A percentile compares a stretch with the other conserved stretches of the same genome.
phyloP scores from a whole-genome alignment of 257 asterid species.

The Linaria vulgaris region DNA sequence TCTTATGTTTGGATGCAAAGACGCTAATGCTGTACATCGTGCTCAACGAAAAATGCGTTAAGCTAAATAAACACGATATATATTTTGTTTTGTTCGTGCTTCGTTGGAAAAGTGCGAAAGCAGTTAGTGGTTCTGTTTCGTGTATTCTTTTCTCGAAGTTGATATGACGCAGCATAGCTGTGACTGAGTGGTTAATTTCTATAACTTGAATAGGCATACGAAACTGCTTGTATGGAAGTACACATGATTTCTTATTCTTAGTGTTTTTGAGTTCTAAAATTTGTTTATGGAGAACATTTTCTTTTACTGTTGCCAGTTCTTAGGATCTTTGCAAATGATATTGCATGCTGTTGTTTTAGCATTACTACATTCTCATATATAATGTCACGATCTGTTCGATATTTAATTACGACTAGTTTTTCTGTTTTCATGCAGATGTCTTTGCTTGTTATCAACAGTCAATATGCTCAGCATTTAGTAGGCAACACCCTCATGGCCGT shows the following conservation, averaged over 20 bases:
- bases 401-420: neutral
- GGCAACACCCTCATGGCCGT: slow-evolving; percentile 66
- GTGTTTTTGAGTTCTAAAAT: neutral
- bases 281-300: slow-evolving; percentile 2
- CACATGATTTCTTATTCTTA: neutral
- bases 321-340: neutral
- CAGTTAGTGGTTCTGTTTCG: neutral
- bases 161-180: neutral
- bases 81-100: slow-evolving; percentile 13
- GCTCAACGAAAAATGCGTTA: neutral
- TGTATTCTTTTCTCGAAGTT: neutral
- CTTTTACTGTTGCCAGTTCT: neutral
- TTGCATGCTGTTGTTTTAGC: slow-evolving; percentile 12
- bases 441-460: slow-evolving; percentile 54
- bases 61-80: neutral
- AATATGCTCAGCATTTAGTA: slow-evolving; percentile 52
- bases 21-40: too few species aligned
- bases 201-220: neutral
- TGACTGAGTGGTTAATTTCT: neutral
- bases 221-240: slow-evolving; percentile 1
- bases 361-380: too few species aligned
- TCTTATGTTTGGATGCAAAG: too few species aligned
- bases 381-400: too few species aligned
- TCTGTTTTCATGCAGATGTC: slow-evolving; percentile 51
- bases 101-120: neutral